Evolutionary conservation across 192 early-diverging fungal species (phyloP), one percentile per base, ranked within the genome.

Genomic region (Dimargaris xerosporica): DNA sequence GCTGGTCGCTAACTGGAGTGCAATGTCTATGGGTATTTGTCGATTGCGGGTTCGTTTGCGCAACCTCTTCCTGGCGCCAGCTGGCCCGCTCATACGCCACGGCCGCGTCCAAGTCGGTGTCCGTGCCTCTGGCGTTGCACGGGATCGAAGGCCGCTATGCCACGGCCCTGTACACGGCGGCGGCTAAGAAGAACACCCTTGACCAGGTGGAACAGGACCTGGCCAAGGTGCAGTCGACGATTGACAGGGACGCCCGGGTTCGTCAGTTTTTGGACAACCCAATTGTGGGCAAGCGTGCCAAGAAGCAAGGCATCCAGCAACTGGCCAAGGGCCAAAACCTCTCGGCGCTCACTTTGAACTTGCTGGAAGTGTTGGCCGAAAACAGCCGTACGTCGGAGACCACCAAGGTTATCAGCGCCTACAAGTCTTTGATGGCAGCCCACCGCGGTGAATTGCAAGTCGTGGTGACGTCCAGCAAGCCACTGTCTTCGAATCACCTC

Each of bases 121-220:
- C 28, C 89, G 80, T 84, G 51, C 91, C 91, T 23, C 58, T 91
- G 39, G 78, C 82, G 50, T 80, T 98, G 54, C 85, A 89, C 80
- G 92, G 93, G 56, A 88, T 98, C 72, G 90, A 94, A 46, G 95
- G 95, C 68, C 89, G 93, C 68, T 98, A 98, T 73, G 93, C 95
- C 54, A 95, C 93, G 17, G 95, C 95, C 50, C 83, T 98, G 60
- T 98, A 85, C 82, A 78, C 88, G 56, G 95, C 95, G 62, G 95
- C 95, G 25, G 76, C 85, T 66, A 89, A 87, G 68, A 79, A 85
- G 78, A 81, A 86, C 65, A 71, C 69, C 16, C 85, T 96, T 63
- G 76, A 87, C 13, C 68, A 77, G 23, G 91, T 98, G 42, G 92
- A 98, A 72, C 63, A 72, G 58, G 95, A 98, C 54, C 80, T 98